A percentile compares a stretch with the other conserved stretches of the same genome.
Evolutionary conservation across 2,329 filamentous ascomycete genomes (phyloP).

Genomic region (Cladophialophora psammophila): DNA sequence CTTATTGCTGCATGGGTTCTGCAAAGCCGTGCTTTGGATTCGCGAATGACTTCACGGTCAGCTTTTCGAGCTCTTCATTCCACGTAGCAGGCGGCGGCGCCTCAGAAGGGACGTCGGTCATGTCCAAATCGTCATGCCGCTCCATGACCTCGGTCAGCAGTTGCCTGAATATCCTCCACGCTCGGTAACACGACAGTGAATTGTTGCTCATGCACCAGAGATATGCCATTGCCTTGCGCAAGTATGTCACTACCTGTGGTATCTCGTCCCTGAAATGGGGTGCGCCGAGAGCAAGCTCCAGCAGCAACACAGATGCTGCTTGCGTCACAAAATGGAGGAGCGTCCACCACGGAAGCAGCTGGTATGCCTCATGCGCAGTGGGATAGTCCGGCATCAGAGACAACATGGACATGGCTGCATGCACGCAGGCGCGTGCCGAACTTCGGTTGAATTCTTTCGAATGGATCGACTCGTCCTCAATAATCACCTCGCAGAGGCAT

Average conservation of each 20-base stretch:
- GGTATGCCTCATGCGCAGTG: constrained; percentile 35
- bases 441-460: constrained; percentile 34
- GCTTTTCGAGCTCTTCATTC: constrained; percentile 24
- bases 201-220: constrained; percentile 33
- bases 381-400: constrained; percentile 41
- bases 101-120: constrained; percentile 23
- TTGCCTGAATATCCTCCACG: constrained; percentile 34
- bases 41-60: constrained; percentile 9
- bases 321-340: constrained; percentile 43
- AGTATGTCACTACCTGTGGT: constrained; percentile 33
- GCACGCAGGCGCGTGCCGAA: constrained; percentile 39
- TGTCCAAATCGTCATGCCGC: constrained; percentile 14
- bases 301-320: constrained; percentile 40
- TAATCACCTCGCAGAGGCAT: constrained; percentile 42
- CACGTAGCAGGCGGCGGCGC: constrained; percentile 26
- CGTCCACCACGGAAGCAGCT: constrained; percentile 42
- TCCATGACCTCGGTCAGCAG: constrained; percentile 26
- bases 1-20: neutral
- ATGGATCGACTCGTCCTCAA: constrained; percentile 39
- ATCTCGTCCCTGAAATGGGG: constrained; percentile 38
- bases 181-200: constrained; percentile 32
- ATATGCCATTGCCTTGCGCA: constrained; percentile 42
- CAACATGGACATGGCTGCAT: constrained; percentile 39
- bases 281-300: constrained; percentile 40
- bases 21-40: neutral